Percentiles rank a stretch among this genome's conserved stretches.
These are phyloP conservation scores for Colletotrichum sp. DNA, from an alignment of 2,329 filamentous ascomycete species.

Conservation along the genomic window DNA sequence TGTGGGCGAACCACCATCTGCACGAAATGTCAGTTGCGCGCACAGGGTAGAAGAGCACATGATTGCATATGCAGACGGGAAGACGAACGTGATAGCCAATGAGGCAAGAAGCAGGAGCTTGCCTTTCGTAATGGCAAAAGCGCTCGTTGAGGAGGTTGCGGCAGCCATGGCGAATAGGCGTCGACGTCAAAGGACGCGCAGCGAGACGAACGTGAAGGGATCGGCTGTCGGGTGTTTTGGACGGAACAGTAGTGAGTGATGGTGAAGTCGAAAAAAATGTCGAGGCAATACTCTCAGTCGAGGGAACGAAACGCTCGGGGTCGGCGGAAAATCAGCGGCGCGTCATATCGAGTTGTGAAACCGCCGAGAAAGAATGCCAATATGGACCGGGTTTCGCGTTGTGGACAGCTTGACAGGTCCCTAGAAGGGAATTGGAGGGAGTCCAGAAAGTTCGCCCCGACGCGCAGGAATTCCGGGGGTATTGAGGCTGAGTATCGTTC, in stretches of 20 bases:
- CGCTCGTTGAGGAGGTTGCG: slow-evolving; percentile 10
- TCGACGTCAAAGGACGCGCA: not conserved
- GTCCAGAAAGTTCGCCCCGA: not conserved
- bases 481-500: not conserved
- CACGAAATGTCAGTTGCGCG: not conserved
- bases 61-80: not conserved
- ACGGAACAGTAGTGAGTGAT: not conserved
- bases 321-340: not conserved
- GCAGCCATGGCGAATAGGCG: slow-evolving; percentile 16
- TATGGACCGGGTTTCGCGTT: slow-evolving; percentile 1
- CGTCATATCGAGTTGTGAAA: slow-evolving; percentile 13
- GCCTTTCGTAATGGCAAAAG: slow-evolving; percentile 37
- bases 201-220: not conserved
- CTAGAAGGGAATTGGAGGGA: not conserved
- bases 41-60: not conserved
- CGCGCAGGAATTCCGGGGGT: not conserved
- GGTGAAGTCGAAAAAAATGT: not conserved
- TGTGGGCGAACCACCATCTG: slow-evolving; percentile 53
- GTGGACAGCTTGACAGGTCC: not conserved
- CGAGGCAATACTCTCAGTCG: not conserved
- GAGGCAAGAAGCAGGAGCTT: slow-evolving; percentile 39
- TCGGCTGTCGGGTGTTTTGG: not conserved
- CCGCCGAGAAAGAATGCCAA: slow-evolving; percentile 4
- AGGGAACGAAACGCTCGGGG: not conserved
- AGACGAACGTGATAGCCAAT: slow-evolving; percentile 42